These are phyloP conservation scores for Prunus davidiana DNA, from an alignment of 306 rosid species.

Conservation along the genomic window DNA sequence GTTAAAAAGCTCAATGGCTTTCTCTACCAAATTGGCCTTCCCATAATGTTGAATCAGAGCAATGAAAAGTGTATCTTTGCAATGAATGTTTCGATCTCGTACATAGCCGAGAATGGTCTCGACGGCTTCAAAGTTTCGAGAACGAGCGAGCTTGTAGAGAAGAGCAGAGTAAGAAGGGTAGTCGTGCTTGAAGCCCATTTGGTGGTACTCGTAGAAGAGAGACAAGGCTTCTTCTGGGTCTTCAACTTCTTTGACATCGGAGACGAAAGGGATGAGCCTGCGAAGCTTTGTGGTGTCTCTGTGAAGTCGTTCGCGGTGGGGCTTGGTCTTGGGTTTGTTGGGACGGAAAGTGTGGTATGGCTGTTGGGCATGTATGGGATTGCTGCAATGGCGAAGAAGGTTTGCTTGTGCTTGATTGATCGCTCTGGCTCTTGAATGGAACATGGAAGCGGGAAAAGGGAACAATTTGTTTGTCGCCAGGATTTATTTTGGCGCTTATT, in stretches of 20 bases:
- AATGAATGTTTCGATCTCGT: conserved; percentile 41
- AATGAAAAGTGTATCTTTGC: conserved; percentile 61
- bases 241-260: conserved; percentile 43
- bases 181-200: conserved; percentile 64
- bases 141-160: conserved; percentile 75
- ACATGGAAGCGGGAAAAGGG: conserved; percentile 26
- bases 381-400: conserved; percentile 15
- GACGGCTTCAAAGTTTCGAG: conserved; percentile 55
- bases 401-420: conserved; percentile 13
- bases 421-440: conserved; percentile 25
- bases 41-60: conserved; percentile 72
- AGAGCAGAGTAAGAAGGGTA: conserved; percentile 86
- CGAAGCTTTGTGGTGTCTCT: conserved; percentile 28
- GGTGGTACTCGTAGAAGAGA: conserved; percentile 53
- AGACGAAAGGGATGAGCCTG: conserved; percentile 53
- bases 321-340: conserved; percentile 12
- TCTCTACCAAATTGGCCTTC: conserved; percentile 44
- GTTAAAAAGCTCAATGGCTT: conserved; percentile 58
- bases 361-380: conserved; percentile 21
- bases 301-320: conserved; percentile 20
- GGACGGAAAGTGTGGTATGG: conserved; percentile 12
- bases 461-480: neutral
- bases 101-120: conserved; percentile 52
- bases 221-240: conserved; percentile 65
- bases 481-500: too few relatives aligned